Evolutionary conservation across 441 rosid genomes (phyloP).

Genomic region (Sinapis alba): DNA sequence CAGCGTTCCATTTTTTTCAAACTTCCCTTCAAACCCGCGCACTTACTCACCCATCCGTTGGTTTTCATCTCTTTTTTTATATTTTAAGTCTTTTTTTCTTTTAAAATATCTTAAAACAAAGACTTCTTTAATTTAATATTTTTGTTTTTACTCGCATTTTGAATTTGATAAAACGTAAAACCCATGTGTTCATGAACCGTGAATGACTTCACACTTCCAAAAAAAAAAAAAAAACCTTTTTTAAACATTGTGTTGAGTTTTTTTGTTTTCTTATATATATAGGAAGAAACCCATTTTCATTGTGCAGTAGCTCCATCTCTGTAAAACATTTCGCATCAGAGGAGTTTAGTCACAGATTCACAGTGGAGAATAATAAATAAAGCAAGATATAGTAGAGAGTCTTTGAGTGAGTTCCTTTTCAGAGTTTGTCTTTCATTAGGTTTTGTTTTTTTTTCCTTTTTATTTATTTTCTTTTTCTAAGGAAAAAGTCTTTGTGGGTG

Average conservation of each 20-base stretch:
- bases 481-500: slow-evolving; percentile 23
- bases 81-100: neutral
- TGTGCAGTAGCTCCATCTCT: slow-evolving; percentile 12
- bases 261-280: slow-evolving; percentile 5
- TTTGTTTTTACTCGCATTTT: neutral
- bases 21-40: slow-evolving; percentile 62
- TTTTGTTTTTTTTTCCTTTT: slow-evolving; percentile 14
- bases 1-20: slow-evolving; percentile 66
- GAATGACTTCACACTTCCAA: slow-evolving; percentile 1
- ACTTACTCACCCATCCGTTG: slow-evolving; percentile 60
- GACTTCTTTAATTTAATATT: neutral
- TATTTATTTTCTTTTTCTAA: neutral
- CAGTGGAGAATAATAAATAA: slow-evolving; percentile 26
- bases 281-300: slow-evolving; percentile 9
- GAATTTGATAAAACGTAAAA: neutral
- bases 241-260: neutral
- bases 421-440: slow-evolving; percentile 33
- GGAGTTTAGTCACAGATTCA: neutral
- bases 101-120: neutral
- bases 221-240: neutral
- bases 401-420: slow-evolving; percentile 28
- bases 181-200: slow-evolving; percentile 18
- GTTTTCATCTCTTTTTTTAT: slow-evolving; percentile 38
- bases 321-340: neutral
- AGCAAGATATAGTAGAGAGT: slow-evolving; percentile 22